Conservation (phyloP, 495 filamentous ascomycete genomes). For the Cudoniella acicularis region DNA sequence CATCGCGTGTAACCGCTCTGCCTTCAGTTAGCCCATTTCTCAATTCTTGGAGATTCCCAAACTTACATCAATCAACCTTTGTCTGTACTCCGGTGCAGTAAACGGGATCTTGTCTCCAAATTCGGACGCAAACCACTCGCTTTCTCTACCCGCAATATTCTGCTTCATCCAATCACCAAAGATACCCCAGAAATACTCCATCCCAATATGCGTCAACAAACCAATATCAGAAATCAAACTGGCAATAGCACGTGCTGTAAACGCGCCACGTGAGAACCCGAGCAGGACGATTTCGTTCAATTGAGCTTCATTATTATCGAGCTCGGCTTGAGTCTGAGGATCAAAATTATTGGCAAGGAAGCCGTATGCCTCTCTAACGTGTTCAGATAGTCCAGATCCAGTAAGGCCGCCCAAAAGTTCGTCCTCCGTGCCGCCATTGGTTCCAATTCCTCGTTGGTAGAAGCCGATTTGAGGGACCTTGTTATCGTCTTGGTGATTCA, state of each 20-base stretch:
- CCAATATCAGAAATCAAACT: conserved; percentile 60
- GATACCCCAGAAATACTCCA: conserved; percentile 61
- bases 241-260: conserved; percentile 62
- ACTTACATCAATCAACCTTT: conserved; percentile 15
- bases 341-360: conserved; percentile 64
- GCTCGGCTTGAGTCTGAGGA: conserved; percentile 11
- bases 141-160: conserved; percentile 34
- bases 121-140: conserved; percentile 12
- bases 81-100: conserved; percentile 13
- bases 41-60: not conserved
- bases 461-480: conserved; percentile 39
- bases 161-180: conserved; percentile 61
- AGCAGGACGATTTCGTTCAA: conserved; percentile 68
- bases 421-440: conserved; percentile 39
- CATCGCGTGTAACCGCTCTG: conserved; percentile 16
- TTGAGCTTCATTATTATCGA: conserved; percentile 30
- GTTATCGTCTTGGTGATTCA: conserved; percentile 32
- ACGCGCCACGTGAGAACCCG: conserved; percentile 73
- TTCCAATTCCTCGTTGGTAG: conserved; percentile 50
- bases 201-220: conserved; percentile 58
- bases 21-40: not conserved
- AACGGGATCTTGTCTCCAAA: conserved; percentile 12
- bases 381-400: conserved; percentile 45
- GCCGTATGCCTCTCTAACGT: conserved; percentile 63
- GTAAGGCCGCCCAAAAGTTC: conserved; percentile 44